Evolutionary conservation across 2,329 filamentous ascomycete species (phyloP).

Genomic region (Chrysosporium queenslandicum): DNA sequence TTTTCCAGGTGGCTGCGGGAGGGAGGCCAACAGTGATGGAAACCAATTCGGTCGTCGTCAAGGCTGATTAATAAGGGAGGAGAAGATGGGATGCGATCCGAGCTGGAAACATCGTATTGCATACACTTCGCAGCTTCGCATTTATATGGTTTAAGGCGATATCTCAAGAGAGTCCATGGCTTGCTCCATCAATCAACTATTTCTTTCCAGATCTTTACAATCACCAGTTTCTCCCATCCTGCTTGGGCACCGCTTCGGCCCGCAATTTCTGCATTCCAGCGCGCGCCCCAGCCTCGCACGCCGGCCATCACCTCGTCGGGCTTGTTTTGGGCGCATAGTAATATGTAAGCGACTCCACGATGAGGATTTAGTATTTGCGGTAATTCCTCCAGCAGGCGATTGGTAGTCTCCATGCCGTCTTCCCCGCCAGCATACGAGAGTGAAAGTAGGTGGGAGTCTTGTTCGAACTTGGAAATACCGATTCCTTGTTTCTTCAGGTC

Average conservation of each 20-base stretch:
- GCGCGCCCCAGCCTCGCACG: slow-evolving; percentile 48
- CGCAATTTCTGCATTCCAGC: slow-evolving; percentile 69
- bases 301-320: slow-evolving; percentile 61
- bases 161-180: too few species aligned
- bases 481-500: neutral
- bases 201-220: slow-evolving; percentile 70
- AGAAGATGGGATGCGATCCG: too few species aligned
- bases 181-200: slow-evolving; percentile 1
- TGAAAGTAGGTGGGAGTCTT: slow-evolving; percentile 71
- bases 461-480: slow-evolving; percentile 49
- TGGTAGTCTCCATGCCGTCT: slow-evolving; percentile 90
- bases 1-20: neutral
- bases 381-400: slow-evolving; percentile 62
- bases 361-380: slow-evolving; percentile 51
- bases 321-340: slow-evolving; percentile 84
- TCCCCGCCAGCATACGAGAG: slow-evolving; percentile 80
- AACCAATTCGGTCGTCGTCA: neutral
- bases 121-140: neutral
- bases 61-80: too few species aligned
- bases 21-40: neutral
- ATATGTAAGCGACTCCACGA: slow-evolving; percentile 73
- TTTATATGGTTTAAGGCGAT: neutral
- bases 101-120: too few species aligned
- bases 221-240: slow-evolving; percentile 88
- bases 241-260: slow-evolving; percentile 74